Percentiles rank a stretch among this genome's conserved stretches.
Conservation (phyloP, 2,329 filamentous ascomycete genomes). For the Rutstroemia sp. region DNA sequence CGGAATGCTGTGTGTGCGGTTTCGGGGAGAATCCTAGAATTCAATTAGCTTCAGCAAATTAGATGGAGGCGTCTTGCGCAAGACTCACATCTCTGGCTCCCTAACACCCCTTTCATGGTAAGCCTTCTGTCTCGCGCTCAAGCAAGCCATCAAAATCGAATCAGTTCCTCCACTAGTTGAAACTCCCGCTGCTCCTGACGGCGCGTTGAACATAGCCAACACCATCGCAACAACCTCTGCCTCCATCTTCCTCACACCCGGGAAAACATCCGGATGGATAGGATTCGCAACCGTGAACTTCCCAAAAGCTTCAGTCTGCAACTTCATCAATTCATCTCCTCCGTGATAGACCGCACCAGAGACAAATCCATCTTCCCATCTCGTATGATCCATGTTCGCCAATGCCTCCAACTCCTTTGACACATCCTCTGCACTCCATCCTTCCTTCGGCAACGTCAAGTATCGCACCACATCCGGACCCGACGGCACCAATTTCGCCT, state of each 20-base stretch:
- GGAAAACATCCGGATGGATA: slow-evolving; percentile 97
- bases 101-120: slow-evolving; percentile 78
- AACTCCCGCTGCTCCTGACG: slow-evolving; percentile 76
- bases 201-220: slow-evolving; percentile 80
- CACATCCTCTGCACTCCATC: slow-evolving; percentile 73
- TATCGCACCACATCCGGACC: slow-evolving; percentile 66
- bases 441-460: slow-evolving; percentile 71
- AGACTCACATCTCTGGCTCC: slow-evolving; percentile 81
- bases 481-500: slow-evolving; percentile 73
- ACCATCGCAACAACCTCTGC: slow-evolving; percentile 97
- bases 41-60: slow-evolving; percentile 17
- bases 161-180: slow-evolving; percentile 92
- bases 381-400: slow-evolving; percentile 82
- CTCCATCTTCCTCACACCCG: slow-evolving; percentile 98
- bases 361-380: slow-evolving; percentile 94
- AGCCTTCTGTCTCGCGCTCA: slow-evolving; percentile 85
- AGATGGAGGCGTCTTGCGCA: slow-evolving; percentile 5
- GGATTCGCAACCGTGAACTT: slow-evolving; percentile 94
- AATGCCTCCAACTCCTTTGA: slow-evolving; percentile 72
- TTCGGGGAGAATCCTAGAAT: slow-evolving; percentile 74
- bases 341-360: slow-evolving; percentile 96
- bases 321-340: slow-evolving; percentile 68
- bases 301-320: slow-evolving; percentile 90
- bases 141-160: slow-evolving; percentile 91
- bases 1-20: slow-evolving; percentile 95